A percentile compares a stretch with the other conserved stretches of the same genome.
These are phyloP conservation scores for Patellaria atrata DNA, from an alignment of 495 filamentous ascomycete genomes.

Conservation along the genomic window DNA sequence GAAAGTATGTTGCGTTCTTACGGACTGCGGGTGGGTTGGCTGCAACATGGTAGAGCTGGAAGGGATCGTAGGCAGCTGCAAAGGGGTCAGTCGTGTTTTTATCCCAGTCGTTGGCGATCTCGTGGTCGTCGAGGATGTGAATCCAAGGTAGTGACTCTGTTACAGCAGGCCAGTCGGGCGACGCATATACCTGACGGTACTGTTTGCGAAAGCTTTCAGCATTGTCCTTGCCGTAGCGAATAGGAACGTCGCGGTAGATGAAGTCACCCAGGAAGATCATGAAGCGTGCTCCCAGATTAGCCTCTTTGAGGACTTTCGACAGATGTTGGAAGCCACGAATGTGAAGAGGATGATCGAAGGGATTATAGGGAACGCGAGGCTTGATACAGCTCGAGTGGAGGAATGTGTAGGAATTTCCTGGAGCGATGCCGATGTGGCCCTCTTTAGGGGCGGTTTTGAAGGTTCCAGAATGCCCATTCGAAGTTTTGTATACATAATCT, in stretches of 20 bases:
- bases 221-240: constrained; percentile 54
- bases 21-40: constrained; percentile 61
- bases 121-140: constrained; percentile 90
- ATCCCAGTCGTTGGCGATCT: constrained; percentile 87
- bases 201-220: constrained; percentile 70
- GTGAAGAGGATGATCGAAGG: constrained; percentile 62
- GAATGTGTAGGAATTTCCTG: constrained; percentile 61
- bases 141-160: constrained; percentile 76
- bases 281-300: constrained; percentile 55
- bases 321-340: constrained; percentile 64
- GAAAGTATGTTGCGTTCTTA: constrained; percentile 58
- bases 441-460: constrained; percentile 57
- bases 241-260: constrained; percentile 89
- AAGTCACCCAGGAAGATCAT: constrained; percentile 99
- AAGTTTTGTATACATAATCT: constrained; percentile 56
- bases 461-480: constrained; percentile 65
- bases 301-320: constrained; percentile 46
- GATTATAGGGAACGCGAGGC: constrained; percentile 74
- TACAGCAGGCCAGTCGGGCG: constrained; percentile 68
- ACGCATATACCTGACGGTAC: constrained; percentile 86
- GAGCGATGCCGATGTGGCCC: constrained; percentile 37
- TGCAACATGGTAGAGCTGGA: constrained; percentile 66
- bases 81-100: constrained; percentile 59
- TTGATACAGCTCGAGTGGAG: constrained; percentile 86
- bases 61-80: constrained; percentile 67